Conservation (phyloP, 2,329 filamentous ascomycete species). For the Epichloe coenophiala region DNA sequence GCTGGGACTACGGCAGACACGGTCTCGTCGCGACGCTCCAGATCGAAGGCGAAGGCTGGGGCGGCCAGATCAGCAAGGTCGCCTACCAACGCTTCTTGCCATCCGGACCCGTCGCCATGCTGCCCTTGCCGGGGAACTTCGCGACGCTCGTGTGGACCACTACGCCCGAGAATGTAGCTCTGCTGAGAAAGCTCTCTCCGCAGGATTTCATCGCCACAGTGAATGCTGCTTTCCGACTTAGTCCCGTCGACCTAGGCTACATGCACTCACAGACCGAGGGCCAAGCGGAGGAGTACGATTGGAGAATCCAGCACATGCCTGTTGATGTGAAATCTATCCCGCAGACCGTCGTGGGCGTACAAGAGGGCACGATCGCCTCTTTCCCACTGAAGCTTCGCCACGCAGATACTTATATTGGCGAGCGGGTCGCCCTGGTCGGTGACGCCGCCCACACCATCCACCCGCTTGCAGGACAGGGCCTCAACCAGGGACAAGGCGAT, state of each 20-base stretch:
- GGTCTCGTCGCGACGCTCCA: conserved; percentile 83
- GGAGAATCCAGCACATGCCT: conserved; percentile 63
- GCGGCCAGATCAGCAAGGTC: conserved; percentile 46
- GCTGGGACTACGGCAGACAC: conserved; percentile 88
- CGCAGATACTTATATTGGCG: conserved; percentile 82
- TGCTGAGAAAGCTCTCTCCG: conserved; percentile 61
- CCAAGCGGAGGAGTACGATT: conserved; percentile 65
- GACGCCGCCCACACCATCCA: conserved; percentile 94
- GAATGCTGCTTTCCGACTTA: conserved; percentile 83
- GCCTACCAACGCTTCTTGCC: conserved; percentile 95
- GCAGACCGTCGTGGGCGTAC: conserved; percentile 53
- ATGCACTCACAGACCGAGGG: conserved; percentile 52
- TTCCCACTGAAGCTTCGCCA: conserved; percentile 89
- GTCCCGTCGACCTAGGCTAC: conserved; percentile 66
- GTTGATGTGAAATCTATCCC: conserved; percentile 44
- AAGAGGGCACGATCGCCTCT: conserved; percentile 68
- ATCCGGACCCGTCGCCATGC: conserved; percentile 78
- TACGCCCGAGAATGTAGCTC: conserved; percentile 62
- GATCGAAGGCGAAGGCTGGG: conserved; percentile 48
- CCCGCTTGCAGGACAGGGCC: conserved; percentile 82
- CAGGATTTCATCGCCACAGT: conserved; percentile 74
- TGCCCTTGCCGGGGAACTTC: conserved; percentile 72
- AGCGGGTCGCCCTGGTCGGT: conserved; percentile 82
- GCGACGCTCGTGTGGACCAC: conserved; percentile 93
- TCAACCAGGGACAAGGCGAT: conserved; percentile 88